A percentile compares a stretch with the other conserved stretches of the same genome.
phyloP scores from a whole-genome alignment of 2,329 filamentous ascomycete species.

The Aspergillus niger region DNA sequence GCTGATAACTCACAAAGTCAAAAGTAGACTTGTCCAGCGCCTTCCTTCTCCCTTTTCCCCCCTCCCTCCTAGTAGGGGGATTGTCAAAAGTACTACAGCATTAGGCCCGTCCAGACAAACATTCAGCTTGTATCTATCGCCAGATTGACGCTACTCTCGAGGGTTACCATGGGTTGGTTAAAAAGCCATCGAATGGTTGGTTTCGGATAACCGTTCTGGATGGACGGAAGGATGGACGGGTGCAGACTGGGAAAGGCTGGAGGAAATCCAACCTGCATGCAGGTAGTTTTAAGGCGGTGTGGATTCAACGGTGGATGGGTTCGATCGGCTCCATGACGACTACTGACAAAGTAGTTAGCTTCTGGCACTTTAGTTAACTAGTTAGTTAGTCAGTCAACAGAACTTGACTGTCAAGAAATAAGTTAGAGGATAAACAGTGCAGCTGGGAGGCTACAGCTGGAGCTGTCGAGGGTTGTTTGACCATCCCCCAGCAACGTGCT shows the following conservation, averaged over 20 bases:
- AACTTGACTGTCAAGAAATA: too few relatives aligned
- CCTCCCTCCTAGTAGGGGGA: not conserved
- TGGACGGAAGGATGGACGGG: slow-evolving; percentile 14
- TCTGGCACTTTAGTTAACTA: not conserved
- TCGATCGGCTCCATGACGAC: slow-evolving; percentile 9
- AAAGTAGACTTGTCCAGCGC: not conserved
- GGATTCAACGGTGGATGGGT: slow-evolving; percentile 5
- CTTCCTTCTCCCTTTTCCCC: not conserved
- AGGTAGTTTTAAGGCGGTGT: slow-evolving; percentile 21
- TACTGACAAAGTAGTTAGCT: not conserved
- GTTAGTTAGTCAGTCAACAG: too few relatives aligned
- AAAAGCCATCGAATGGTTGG: not conserved
- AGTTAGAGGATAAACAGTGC: too few relatives aligned
- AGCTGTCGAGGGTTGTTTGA: slow-evolving; percentile 1
- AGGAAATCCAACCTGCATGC: slow-evolving; percentile 15
- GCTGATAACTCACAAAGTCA: slow-evolving; percentile 19
- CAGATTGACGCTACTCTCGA: not conserved
- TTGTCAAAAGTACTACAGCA: not conserved
- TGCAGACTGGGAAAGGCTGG: slow-evolving; percentile 13
- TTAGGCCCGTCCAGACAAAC: not conserved
- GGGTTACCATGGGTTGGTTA: not conserved
- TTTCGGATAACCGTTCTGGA: not conserved
- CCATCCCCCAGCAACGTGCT: slow-evolving; percentile 3
- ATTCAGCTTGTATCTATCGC: not conserved
- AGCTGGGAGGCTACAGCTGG: not conserved